phyloP scores from a whole-genome alignment of 148 eudicot genomes.

The Drosera capensis region DNA sequence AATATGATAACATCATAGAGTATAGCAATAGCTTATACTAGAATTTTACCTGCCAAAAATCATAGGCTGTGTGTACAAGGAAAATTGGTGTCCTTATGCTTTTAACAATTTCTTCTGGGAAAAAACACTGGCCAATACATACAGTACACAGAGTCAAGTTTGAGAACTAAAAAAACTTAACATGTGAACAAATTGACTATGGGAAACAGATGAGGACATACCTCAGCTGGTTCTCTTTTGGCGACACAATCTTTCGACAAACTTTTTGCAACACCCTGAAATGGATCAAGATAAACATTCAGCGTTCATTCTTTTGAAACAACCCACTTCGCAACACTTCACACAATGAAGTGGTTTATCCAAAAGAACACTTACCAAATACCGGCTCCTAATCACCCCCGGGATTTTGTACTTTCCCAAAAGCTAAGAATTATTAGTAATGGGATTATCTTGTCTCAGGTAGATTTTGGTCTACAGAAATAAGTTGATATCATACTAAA shows the following conservation, averaged over 20 bases:
- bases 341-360: background rate
- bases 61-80: constrained; percentile 89
- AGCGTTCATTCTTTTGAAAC: background rate
- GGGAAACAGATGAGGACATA: constrained; percentile 6
- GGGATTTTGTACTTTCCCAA: too few species aligned
- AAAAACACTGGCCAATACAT: constrained; percentile 58
- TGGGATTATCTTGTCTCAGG: too few species aligned
- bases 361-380: background rate
- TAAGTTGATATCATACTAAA: too few species aligned
- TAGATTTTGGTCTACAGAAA: too few species aligned
- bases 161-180: background rate
- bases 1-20: background rate
- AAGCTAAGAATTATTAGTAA: too few species aligned
- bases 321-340: too few species aligned
- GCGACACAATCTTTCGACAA: constrained; percentile 58
- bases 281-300: constrained; percentile 4
- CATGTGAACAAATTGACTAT: background rate
- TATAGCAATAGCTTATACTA: background rate
- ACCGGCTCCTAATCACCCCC: too few species aligned
- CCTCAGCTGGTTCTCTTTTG: constrained; percentile 62
- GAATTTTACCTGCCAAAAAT: constrained; percentile 80
- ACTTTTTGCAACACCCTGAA: constrained; percentile 57
- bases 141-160: constrained; percentile 3
- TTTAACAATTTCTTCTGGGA: constrained; percentile 53
- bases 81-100: constrained; percentile 70